Percentiles rank a stretch among this genome's conserved stretches.
Evolutionary conservation across 169 alveolate species (phyloP).

Genomic region (Plasmodium chabaudi): DNA sequence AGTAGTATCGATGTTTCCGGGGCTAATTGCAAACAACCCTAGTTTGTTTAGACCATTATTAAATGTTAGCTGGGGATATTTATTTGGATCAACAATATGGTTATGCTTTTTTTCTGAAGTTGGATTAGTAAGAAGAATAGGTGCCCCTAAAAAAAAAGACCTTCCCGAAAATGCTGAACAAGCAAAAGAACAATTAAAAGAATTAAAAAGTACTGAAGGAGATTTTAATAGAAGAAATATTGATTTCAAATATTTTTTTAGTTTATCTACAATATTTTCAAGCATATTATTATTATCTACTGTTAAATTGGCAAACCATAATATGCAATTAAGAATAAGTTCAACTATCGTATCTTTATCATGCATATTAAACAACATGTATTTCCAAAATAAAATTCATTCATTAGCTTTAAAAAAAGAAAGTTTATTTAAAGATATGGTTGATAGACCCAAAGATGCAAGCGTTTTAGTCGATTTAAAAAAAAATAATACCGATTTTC

Average conservation of each 20-base stretch:
- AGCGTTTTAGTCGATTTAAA: conserved; percentile 25
- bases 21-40: conserved; percentile 65
- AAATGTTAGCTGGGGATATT: conserved; percentile 84
- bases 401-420: conserved; percentile 36
- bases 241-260: conserved; percentile 62
- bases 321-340: conserved; percentile 54
- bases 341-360: conserved; percentile 52
- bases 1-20: conserved; percentile 77
- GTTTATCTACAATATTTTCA: conserved; percentile 68
- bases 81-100: conserved; percentile 86
- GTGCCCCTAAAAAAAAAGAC: conserved; percentile 6
- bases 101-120: conserved; percentile 55
- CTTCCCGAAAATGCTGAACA: conserved; percentile 60
- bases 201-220: conserved; percentile 23
- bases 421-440: conserved; percentile 30
- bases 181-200: conserved; percentile 58
- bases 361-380: conserved; percentile 44
- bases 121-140: conserved; percentile 38
- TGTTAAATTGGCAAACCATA: conserved; percentile 50
- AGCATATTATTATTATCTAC: conserved; percentile 49
- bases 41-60: conserved; percentile 79
- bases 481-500: conserved; percentile 60
- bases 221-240: conserved; percentile 46
- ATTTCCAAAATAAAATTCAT: conserved; percentile 40
- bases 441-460: conserved; percentile 26